Evolutionary conservation across 2,329 filamentous ascomycete species (phyloP), one percentile per base, ranked within the genome.

Genomic region (Fonsecaea pedrosoi): DNA sequence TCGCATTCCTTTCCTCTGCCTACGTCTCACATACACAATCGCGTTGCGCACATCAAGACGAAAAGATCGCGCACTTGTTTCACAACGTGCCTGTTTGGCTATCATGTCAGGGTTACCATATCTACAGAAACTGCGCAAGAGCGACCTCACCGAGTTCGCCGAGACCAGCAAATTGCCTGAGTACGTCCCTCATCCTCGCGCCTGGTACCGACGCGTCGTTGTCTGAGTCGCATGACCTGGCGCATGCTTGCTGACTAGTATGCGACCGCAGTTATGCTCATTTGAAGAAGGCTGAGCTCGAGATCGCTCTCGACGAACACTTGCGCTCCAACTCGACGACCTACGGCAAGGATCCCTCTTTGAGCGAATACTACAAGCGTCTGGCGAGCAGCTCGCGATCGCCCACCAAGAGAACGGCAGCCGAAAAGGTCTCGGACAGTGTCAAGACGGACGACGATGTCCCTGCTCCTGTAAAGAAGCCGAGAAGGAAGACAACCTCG

Each of bases 71-170:
- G 18, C 21, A 25, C 18, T 50, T 10, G 45, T 21, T 25, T 9
- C 18, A 50, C 3, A 50, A 10, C 13, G 45, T 12, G 45, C 54
- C 73, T 21, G n/a, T 21, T 37, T 40, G 32, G 25, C 37, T 74
- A 85, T 77, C 74, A 91, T 91, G 89, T 87, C 88, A 69, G 81
- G 81, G 73, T 81, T 80, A 72, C 87, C 88, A 73, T 96, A 91
- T 87, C 85, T 97, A 77, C 86, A 89, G 79, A 85, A 86, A 78
- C 91, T 95, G 85, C 90, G 91, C 82, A 96, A 96, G 85, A 85
- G 84, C 73, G 92, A 94, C 71, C 86, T 97, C 64, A 79, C 87
- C 73, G 89, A 91, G 70, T 84, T 96, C 69, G 92, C 92, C 67
- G 86, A 91, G 71, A 81, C 84, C 55, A 71, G 58, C 62, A 69